phyloP scores from a whole-genome alignment of 225 moss, liverwort and hornwort genomes.

The Pseudisothecium myosuroides region DNA sequence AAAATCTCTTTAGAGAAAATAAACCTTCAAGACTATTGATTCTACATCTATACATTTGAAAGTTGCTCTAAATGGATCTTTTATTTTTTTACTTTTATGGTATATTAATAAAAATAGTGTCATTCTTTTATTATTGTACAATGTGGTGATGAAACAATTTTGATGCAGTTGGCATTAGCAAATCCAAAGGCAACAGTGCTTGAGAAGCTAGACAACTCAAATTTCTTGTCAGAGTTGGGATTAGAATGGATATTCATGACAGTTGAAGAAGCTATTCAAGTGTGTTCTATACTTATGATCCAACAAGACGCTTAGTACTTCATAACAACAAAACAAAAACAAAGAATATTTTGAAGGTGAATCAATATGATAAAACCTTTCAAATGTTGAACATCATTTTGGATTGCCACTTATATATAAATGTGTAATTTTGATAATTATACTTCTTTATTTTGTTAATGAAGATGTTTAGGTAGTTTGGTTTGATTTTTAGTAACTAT shows the following conservation, averaged over 20 bases:
- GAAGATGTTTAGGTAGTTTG: neutral
- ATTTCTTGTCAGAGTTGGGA: slow-evolving; percentile 20
- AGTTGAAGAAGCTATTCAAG: slow-evolving; percentile 44
- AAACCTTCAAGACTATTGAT: too few relatives aligned
- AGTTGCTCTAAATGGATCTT: neutral
- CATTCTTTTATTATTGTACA: neutral
- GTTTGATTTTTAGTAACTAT: neutral
- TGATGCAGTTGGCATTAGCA: slow-evolving; percentile 26
- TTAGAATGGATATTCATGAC: slow-evolving; percentile 49
- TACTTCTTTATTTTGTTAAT: too few relatives aligned
- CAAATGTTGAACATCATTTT: neutral
- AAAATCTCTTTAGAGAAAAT: neutral
- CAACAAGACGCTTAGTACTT: neutral
- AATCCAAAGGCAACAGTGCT: slow-evolving; percentile 24
- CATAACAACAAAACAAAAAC: too few relatives aligned
- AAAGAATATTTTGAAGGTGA: neutral
- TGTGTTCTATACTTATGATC: slow-evolving; percentile 7
- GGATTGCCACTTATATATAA: too few relatives aligned
- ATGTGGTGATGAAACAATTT: neutral
- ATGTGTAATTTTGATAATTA: neutral
- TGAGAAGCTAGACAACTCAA: slow-evolving; percentile 5
- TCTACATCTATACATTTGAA: neutral
- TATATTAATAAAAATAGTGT: neutral
- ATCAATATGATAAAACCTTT: neutral
- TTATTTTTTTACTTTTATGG: neutral